Base-by-base conservation (phyloP, 768 basidiomycete genomes). In the Dioszegia aurantiaca region DNA sequence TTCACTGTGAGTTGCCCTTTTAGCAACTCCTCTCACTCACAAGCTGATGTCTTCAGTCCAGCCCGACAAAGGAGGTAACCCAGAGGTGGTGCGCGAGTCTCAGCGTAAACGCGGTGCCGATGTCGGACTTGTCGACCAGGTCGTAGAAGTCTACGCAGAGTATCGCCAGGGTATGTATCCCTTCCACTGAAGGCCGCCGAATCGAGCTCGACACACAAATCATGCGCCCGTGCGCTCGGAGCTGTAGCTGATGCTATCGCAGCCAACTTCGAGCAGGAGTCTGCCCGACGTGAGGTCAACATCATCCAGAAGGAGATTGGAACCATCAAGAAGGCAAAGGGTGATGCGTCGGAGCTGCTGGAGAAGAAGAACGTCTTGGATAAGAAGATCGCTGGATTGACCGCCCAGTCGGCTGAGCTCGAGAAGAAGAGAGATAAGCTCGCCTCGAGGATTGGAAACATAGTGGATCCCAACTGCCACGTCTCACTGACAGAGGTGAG, bases 291-390 rank as follows among this genome's bases (percentile, higher is more conserved):
- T 75, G 83, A 89, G 66, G 84, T 89, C 39, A 98, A 99, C 68
- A 84, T 83, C 14, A 81, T 93, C 11, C 93, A 99, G 80, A 99
- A 98, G 77, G 85, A 97, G 77, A 97, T 99, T 70, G 86, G 85
- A 11, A 81, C 83, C 1, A 95, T 91, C 84, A 95, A 90, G 79
- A 98, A 94, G 86, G 90, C 89, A 16, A 98, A 97, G 77, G 85
- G 97, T 78, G 80, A 86, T 56, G 91, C 93, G 17, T 87, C 90
- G 61, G 91, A 91, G 43, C 83, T 95, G 16, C 84, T 98, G 2
- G 84, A 83, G 1, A 78, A 84, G 71, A 98, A 98, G 80, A 87
- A 85, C 59, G 82, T 81, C n/a, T 79, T 97, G 33, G 94, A 98
- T 75, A 83, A 84, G 8, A 85, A 87, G 78, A 85, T 85, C 59